Conservation (phyloP, 805 yeast genomes). For the Hagleromyces aurorensis region DNA sequence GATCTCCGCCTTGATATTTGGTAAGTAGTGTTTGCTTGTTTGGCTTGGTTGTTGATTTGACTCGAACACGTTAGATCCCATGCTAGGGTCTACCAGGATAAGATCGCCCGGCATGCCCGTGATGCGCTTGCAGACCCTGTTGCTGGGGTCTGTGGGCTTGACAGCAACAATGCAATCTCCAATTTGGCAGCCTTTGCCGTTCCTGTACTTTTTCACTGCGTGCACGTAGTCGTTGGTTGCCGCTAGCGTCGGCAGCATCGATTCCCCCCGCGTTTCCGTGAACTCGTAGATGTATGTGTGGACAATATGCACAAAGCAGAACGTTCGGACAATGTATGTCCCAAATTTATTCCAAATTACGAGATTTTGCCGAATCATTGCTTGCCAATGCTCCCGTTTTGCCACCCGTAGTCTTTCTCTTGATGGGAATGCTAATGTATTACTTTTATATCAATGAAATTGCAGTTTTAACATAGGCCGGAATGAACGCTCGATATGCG, state of each 20-base stretch:
- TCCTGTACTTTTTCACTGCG: constrained; percentile 53
- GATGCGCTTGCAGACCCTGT: constrained; percentile 84
- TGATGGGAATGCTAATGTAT: too few species aligned
- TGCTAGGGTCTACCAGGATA: constrained; percentile 72
- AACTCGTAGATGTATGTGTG: constrained; percentile 64
- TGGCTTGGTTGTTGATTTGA: constrained; percentile 3
- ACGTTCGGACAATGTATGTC: constrained; percentile 51
- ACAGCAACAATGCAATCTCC: constrained; percentile 87
- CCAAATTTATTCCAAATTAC: constrained; percentile 25
- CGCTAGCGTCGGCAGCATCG: constrained; percentile 88
- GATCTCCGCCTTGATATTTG: constrained; percentile 12
- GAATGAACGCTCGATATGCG: too few species aligned
- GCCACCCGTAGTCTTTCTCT: too few species aligned
- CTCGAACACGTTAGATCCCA: constrained; percentile 35
- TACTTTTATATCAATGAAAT: too few species aligned
- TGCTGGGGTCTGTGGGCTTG: constrained; percentile 83
- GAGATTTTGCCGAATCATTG: too few species aligned
- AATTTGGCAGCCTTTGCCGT: constrained; percentile 57
- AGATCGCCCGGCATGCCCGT: constrained; percentile 96
- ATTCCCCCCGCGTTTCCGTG: constrained; percentile 82
- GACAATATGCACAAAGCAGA: constrained; percentile 58
- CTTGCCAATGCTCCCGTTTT: too few species aligned
- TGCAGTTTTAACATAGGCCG: too few species aligned
- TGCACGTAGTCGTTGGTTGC: constrained; percentile 72
- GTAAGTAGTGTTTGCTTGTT: background rate